phyloP scores from a whole-genome alignment of 306 rosid species.

The Pachyrhizus erosus region DNA sequence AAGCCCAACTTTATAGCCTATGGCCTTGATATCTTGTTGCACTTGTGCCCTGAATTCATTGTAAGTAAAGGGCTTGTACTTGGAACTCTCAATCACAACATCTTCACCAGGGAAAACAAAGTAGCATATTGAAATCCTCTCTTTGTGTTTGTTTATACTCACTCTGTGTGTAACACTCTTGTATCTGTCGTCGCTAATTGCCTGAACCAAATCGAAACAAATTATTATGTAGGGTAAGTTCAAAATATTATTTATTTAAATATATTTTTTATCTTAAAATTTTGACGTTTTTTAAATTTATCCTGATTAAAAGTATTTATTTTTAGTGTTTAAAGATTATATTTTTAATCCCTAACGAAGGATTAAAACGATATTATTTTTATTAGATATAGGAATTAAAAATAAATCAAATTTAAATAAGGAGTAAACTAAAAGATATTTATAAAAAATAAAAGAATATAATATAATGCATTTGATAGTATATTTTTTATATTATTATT shows the following conservation, averaged over 20 bases:
- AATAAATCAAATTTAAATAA: background rate
- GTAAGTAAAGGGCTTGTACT: conserved; percentile 75
- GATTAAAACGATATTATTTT: background rate
- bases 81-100: conserved; percentile 61
- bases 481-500: no score
- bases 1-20: conserved; percentile 74
- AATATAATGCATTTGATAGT: no score
- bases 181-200: conserved; percentile 66
- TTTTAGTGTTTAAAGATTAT: background rate
- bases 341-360: background rate
- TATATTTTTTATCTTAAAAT: background rate
- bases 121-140: conserved; percentile 67
- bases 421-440: background rate
- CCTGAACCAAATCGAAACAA: conserved; percentile 47
- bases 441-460: no score
- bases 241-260: background rate
- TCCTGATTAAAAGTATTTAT: background rate
- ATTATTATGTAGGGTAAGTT: background rate
- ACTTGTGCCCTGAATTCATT: conserved; percentile 66
- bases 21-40: conserved; percentile 57
- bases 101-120: conserved; percentile 72
- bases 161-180: conserved; percentile 72
- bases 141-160: conserved; percentile 55
- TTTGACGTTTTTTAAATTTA: background rate
- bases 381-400: background rate